Evolutionary conservation across 1,284 basidiomycete genomes (phyloP), one percentile per base, ranked within the genome.

Genomic region (Fereydounia khargensis): DNA sequence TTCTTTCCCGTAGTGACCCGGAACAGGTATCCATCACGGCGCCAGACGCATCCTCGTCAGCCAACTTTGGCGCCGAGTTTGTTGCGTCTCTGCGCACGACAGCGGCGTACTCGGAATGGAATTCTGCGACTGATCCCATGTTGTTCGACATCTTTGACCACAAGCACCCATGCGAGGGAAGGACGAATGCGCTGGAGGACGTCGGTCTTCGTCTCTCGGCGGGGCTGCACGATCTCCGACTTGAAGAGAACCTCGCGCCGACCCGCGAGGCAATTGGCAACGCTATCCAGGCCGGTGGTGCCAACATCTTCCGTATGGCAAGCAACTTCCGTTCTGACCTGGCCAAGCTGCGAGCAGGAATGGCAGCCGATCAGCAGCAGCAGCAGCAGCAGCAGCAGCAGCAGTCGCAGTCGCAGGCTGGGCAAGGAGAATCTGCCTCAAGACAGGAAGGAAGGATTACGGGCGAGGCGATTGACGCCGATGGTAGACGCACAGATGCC

Each of bases 121-220:
- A 71, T 21, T 36, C 39, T 8, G 38, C 53, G 27, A 74, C 71
- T 1, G 72, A 74, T 32, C 50, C 60, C 4, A 66, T 72, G 55
- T 56, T 75, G 3, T 73, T 65, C 36, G 71, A 74, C 42, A 56
- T 75, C 14, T 60, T 73, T 5, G 61, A 66, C 18, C 50, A 65
- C 44, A 62, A 65, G 39, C 73, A 75, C 33, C 73, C 73, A 2
- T 75, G 68, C 47, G 59, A 65, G 14, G 73, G 70, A 27, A 71
- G 66, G 42, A 65, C 64, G 7, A 65, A 70, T 3, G 51, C 68
- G 0, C 46, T 75, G 14, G 69, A 73, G 36, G 73, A 75, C 40
- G 70, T 71, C 5, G 62, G 66, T 1, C 41, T 75, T 31, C 51
- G 73, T 4, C 43, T 75, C 11, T 61, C 66, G 18, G 67, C 63